Conservation (phyloP, 2,329 filamentous ascomycete genomes). For the Ceratocystis smalleyi region DNA sequence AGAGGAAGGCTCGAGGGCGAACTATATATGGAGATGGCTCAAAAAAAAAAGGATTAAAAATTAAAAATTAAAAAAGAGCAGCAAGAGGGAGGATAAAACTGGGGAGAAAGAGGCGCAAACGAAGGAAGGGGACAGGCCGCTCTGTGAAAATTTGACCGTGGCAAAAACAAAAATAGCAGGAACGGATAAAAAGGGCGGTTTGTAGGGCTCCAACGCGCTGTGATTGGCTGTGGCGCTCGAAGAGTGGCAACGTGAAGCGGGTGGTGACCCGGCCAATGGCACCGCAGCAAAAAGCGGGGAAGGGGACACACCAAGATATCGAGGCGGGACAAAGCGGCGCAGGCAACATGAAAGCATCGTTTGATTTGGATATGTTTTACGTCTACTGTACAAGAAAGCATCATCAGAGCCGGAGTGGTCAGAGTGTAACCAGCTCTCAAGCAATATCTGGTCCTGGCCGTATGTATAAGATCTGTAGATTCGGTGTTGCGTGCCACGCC, state of each 20-base stretch:
- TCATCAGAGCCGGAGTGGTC: neutral
- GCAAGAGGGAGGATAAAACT: neutral
- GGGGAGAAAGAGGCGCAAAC: neutral
- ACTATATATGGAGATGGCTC: constrained; percentile 19
- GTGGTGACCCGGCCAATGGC: neutral
- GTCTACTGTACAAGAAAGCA: neutral
- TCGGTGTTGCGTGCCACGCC: no score
- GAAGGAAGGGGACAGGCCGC: neutral
- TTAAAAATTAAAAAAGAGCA: neutral
- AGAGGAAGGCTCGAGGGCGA: constrained; percentile 19
- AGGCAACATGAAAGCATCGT: neutral
- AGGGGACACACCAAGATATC: neutral
- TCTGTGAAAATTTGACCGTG: neutral
- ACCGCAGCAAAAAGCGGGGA: constrained; percentile 5
- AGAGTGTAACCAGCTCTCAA: neutral
- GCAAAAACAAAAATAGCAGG: neutral
- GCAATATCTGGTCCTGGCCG: no score
- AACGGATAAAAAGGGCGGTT: neutral
- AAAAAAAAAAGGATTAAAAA: neutral
- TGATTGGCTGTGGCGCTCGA: neutral
- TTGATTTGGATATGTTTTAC: no score
- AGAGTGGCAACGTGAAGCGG: neutral
- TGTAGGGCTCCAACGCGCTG: neutral
- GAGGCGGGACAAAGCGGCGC: constrained; percentile 3
- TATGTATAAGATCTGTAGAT: no score